phyloP scores from a whole-genome alignment of 805 yeast species.

The Candida verbasci region DNA sequence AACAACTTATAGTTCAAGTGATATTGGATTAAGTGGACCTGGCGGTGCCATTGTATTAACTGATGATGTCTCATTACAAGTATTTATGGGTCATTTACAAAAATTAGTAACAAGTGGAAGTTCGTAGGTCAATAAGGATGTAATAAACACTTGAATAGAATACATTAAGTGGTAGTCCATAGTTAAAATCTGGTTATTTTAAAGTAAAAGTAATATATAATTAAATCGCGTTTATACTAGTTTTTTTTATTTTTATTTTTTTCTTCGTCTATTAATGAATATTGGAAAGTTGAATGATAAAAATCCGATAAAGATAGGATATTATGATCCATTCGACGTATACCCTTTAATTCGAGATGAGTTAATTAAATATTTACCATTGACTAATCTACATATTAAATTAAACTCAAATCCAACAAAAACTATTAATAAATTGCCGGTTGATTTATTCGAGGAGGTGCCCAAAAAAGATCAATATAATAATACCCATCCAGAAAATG shows the following conservation, averaged over 20 bases:
- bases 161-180: too few relatives aligned
- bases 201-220: neutral
- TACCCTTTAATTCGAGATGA: slow-evolving; percentile 42
- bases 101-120: slow-evolving; percentile 68
- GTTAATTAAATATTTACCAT: slow-evolving; percentile 45
- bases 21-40: slow-evolving; percentile 47
- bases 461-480: slow-evolving; percentile 27
- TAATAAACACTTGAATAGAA: too few relatives aligned
- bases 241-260: neutral
- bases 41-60: slow-evolving; percentile 83
- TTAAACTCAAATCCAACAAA: slow-evolving; percentile 48
- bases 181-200: neutral
- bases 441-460: slow-evolving; percentile 54
- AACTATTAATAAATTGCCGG: slow-evolving; percentile 57
- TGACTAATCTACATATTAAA: slow-evolving; percentile 71
- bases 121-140: too few relatives aligned
- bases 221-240: neutral
- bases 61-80: slow-evolving; percentile 92
- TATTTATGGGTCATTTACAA: slow-evolving; percentile 91
- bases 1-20: slow-evolving; percentile 66
- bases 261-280: slow-evolving; percentile 4
- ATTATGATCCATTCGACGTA: slow-evolving; percentile 71
- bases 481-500: slow-evolving; percentile 16
- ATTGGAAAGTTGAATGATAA: slow-evolving; percentile 5
- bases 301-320: slow-evolving; percentile 43